These are phyloP conservation scores for Nepenthes alata DNA, from an alignment of 179 eudicot species.

Conservation along the genomic window DNA sequence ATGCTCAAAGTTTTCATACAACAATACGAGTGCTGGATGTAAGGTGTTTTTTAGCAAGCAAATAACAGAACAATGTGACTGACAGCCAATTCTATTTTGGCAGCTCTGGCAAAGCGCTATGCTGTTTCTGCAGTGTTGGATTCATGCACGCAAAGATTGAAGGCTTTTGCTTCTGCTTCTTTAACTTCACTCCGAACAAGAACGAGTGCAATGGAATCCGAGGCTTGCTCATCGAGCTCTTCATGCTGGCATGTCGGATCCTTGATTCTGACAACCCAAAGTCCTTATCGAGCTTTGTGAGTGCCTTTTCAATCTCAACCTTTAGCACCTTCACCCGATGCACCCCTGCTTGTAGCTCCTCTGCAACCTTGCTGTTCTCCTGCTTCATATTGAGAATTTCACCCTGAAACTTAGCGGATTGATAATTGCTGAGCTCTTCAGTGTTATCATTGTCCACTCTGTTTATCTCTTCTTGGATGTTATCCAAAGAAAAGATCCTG, in stretches of 20 bases:
- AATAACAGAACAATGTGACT: too few relatives aligned
- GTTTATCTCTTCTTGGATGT: constrained; percentile 56
- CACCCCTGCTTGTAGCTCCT: constrained; percentile 49
- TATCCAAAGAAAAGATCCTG: constrained; percentile 42
- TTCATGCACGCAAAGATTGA: constrained; percentile 45
- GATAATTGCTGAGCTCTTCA: constrained; percentile 30
- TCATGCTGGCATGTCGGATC: constrained; percentile 12
- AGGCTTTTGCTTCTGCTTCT: constrained; percentile 33
- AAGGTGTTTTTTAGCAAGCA: too few relatives aligned
- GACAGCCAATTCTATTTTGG: constrained; percentile 10
- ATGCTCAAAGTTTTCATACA: too few relatives aligned
- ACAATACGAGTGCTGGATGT: too few relatives aligned
- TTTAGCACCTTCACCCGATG: constrained; percentile 40
- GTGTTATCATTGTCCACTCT: constrained; percentile 22
- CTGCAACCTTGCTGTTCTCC: constrained; percentile 66
- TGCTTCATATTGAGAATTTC: constrained; percentile 81
- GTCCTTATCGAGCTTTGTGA: constrained; percentile 44
- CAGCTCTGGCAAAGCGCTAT: constrained; percentile 17
- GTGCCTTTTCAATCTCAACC: constrained; percentile 29
- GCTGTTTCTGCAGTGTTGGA: constrained; percentile 34
- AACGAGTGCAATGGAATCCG: constrained; percentile 57
- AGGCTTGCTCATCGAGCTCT: constrained; percentile 30
- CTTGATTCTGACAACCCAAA: constrained; percentile 26
- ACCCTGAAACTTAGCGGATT: constrained; percentile 81
- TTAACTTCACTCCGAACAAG: constrained; percentile 58